Evolutionary conservation across 495 filamentous ascomycete species (phyloP), one percentile per base, ranked within the genome.

Genomic region (Amphirosellinia nigrospora): DNA sequence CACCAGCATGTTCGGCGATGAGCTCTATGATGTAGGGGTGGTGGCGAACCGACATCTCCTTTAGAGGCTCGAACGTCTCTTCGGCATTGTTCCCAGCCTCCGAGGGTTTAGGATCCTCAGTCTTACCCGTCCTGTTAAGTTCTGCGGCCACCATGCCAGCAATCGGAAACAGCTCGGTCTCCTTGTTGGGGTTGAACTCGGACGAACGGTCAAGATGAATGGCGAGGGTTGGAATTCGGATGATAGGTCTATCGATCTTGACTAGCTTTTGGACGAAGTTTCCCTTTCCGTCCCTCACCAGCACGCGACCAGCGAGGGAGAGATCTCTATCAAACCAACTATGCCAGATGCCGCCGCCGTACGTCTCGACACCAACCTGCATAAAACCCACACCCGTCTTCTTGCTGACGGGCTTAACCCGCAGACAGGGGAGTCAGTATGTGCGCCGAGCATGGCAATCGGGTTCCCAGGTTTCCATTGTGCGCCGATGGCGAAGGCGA

Each of bases 311-410:
- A 52, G 96, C 96, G 64, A 98, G 88, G 70, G 91, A 91, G 39
- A 99, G 84, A 82, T 99, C 96, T 38, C 96, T 89, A 81, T 99
- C 96, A 74, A 98, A 98, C 96, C 95, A 93, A 46, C 87, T 90
- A 77, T 92, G 90, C 89, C 89, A 91, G 60, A 90, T 83, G 39
- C 96, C 96, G 46, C 94, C 94, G 70, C 96, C 96, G 77, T 99
- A 99, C 13, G 93, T 94, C 83, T 99, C 96, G 58, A 97, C 94
- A 60, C 94, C 96, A 52, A 98, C 92, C 80, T 99, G 96, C 58
- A 98, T 77, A 81, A 94, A 99, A n/a, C 95, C 94, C 71, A 92
- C 92, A 62, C 79, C 80, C 69, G 78, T 81, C 81, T 94, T 96
- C 83, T 94, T 97, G 81, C 93, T 97, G 39, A 96, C 89, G 4